Base-by-base conservation (phyloP, 768 basidiomycete species). In the Kockovaella imperatae region DNA sequence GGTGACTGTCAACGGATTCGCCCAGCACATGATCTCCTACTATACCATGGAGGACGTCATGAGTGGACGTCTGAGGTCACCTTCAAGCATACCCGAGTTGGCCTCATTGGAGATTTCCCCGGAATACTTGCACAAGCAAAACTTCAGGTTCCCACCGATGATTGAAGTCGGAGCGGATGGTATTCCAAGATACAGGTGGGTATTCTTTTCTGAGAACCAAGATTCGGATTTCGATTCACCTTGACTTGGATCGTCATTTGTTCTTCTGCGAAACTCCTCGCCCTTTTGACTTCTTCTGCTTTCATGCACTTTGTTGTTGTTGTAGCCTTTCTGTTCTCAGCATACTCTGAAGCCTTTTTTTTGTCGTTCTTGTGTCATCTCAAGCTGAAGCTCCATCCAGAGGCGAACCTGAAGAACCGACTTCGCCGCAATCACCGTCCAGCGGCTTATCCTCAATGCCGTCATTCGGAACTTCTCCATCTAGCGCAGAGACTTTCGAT, bases 11-110 rank as follows among this genome's bases (percentile, higher is more conserved):
- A 77, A 77, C 47, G 87, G 86, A 21, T 84, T 84, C 29, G 78
- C 87, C 1, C 89, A 95, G 63, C 91, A 95, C 69, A 78, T 95
- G 47, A 86, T 96, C 42, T 90, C 88, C 4, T 96, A 96, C 74
- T 96, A 95, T 76, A 83, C 83, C 59, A 78, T 91, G 45, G 83
- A 87, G 53, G 93, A 97, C 67, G 88, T 95, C 24, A 80, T 86
- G 48, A 80, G 81, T 39, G 91, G 90, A 13, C 83, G 87, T 25
- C 79, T 97, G 11, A 83, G 88, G 29, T 78, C 85, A 0, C 91
- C 93, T 0, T 91, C 87, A 0, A 83, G 86, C 2, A 75, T 91
- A 0, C 85, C 87, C 0, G 89, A 96, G 68, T 78, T 97, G 18
- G 83, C 83, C 0, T 79, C 84, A 0, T 77, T 96, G 24, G 84